Conservation (phyloP, 345 rosid species). For the Erodium maritimum region DNA sequence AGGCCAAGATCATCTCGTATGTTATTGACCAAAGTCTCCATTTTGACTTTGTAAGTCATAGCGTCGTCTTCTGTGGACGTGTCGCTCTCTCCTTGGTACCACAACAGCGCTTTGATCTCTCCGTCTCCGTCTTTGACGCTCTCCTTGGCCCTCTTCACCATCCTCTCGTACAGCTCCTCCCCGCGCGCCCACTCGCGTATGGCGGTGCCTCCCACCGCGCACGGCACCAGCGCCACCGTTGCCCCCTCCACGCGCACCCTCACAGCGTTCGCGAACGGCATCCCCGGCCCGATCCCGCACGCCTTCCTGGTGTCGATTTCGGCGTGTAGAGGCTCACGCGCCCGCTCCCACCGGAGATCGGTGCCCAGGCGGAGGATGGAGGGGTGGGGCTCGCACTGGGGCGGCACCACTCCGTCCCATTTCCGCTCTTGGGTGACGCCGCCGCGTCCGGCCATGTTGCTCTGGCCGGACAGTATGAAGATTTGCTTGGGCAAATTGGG, state of each 20-base stretch:
- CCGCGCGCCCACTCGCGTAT: constrained; percentile 80
- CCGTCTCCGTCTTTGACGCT: constrained; percentile 41
- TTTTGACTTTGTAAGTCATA: constrained; percentile 41
- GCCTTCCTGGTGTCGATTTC: constrained; percentile 56
- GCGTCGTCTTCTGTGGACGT: constrained; percentile 40
- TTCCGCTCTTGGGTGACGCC: constrained; percentile 48
- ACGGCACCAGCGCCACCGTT: constrained; percentile 54
- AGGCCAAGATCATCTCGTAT: constrained; percentile 53
- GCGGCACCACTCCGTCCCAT: constrained; percentile 64
- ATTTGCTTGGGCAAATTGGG: constrained; percentile 22
- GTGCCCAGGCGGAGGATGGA: constrained; percentile 53
- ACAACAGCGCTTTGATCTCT: constrained; percentile 59
- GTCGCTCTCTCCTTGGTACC: constrained; percentile 97
- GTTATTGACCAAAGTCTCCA: constrained; percentile 41
- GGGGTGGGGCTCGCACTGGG: constrained; percentile 42
- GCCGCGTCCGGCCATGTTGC: constrained; percentile 93
- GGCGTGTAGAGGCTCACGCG: constrained; percentile 66
- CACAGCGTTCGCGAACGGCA: constrained; percentile 63
- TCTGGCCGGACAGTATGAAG: constrained; percentile 83
- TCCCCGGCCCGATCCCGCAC: constrained; percentile 86
- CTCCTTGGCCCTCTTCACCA: constrained; percentile 58
- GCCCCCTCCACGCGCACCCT: constrained; percentile 11
- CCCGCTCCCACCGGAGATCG: constrained; percentile 52
- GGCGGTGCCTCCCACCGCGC: constrained; percentile 86
- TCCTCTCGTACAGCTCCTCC: constrained; percentile 43